Evolutionary conservation across 2,329 filamentous ascomycete species (phyloP), one percentile per base, ranked within the genome.

Genomic region (Colletotrichum sp.): DNA sequence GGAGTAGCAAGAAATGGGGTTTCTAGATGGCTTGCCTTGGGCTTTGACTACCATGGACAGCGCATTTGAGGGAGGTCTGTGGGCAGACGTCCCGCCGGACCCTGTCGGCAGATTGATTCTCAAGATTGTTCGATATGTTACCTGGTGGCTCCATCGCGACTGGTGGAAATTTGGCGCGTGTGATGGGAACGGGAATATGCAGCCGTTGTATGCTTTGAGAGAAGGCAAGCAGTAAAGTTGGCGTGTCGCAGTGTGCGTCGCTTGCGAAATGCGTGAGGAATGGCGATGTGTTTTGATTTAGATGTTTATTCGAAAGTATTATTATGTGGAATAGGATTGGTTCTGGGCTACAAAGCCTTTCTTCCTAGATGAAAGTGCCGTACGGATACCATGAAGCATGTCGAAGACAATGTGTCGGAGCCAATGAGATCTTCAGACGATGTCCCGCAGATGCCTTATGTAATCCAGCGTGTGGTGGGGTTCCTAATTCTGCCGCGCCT

Each of bases 71-170:
- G 76, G 75, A 48, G 79, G 75, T 64, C 69, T 77, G 32, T 82
- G 79, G 93, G 26, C 28, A 15, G n/a, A 65, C 8, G 68, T 65
- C 52, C 70, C 69, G n/a, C 74, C 74, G 8, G 71, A 78, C 3
- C 80, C 81, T 1, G 72, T 30, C 2, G 67, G 28, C 26, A 57
- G 18, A 16, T 24, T 76, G 6, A 63, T 81, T 65, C 73, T 76
- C 64, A 69, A 80, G 16, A 16, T 82, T 8, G 26, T 75, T 30
- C 70, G 70, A 59, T 32, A 77, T 48, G 10, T 80, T 26, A 12
- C 77, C 32, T 82, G 77, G 70, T 79, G 77, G 75, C 32, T 81
- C 4, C 62, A 82, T 57, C 13, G 71, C 15, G 77, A 77, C 71
- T 76, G 74, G 65, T 78, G 79, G 71, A 81, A 81, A 77, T 83